phyloP scores from a whole-genome alignment of 768 basidiomycete genomes.

The Russula earlei region DNA sequence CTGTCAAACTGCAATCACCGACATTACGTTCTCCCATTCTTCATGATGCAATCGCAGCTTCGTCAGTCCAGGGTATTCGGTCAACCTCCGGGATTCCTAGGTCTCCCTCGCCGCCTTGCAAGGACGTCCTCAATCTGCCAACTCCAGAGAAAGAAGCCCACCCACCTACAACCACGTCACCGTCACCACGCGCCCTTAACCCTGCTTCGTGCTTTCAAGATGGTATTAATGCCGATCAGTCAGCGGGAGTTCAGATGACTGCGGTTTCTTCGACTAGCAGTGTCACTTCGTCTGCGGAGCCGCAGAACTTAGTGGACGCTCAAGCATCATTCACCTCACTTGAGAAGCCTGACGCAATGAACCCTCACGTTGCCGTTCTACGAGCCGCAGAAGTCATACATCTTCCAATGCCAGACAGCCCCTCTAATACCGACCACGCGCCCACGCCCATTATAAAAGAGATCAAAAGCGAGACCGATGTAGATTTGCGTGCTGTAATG shows the following conservation, averaged over 20 bases:
- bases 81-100: background rate
- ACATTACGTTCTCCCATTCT: background rate
- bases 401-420: background rate
- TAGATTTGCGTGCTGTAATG: background rate
- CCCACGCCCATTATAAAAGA: background rate
- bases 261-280: background rate
- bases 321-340: background rate
- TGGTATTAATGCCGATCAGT: background rate
- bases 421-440: background rate
- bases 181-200: background rate
- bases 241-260: background rate
- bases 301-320: background rate
- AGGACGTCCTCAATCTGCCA: background rate
- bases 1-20: background rate
- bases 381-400: background rate
- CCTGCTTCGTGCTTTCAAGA: background rate
- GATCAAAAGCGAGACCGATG: background rate
- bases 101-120: background rate
- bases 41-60: background rate
- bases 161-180: background rate
- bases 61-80: background rate
- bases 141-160: background rate
- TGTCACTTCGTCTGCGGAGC: background rate
- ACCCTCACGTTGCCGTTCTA: background rate
- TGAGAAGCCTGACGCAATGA: background rate